Conservation (phyloP, 768 basidiomycete species). For the Panellus pusillus region DNA sequence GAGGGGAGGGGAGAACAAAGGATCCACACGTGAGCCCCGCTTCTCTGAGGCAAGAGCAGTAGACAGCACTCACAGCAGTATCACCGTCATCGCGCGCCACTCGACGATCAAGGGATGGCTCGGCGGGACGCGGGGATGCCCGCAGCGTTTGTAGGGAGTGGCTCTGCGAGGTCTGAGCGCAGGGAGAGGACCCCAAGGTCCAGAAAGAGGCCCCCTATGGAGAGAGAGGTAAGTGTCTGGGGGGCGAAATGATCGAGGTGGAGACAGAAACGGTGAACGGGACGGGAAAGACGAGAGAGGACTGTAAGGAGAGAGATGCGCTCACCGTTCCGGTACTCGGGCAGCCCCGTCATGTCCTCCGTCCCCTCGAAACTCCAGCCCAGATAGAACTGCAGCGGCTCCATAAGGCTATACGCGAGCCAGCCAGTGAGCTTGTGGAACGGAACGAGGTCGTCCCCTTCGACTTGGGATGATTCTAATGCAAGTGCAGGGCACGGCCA, state of each 20-base stretch:
- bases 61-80: constrained; percentile 66
- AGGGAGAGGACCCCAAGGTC: constrained; percentile 81
- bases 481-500: constrained; percentile 77
- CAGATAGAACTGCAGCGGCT: constrained; percentile 75
- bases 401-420: constrained; percentile 87
- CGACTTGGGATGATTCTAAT: background rate
- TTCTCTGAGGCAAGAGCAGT: background rate
- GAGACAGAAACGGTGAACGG: background rate
- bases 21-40: background rate
- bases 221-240: background rate
- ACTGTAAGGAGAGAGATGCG: background rate
- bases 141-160: constrained; percentile 51
- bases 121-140: constrained; percentile 61
- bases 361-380: constrained; percentile 81
- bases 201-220: constrained; percentile 78
- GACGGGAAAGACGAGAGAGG: background rate
- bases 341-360: constrained; percentile 87
- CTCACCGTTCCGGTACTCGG: constrained; percentile 91
- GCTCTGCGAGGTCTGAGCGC: constrained; percentile 51
- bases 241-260: background rate
- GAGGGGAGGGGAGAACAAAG: background rate
- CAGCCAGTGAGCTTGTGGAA: constrained; percentile 97
- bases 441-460: constrained; percentile 74
- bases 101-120: constrained; percentile 92
- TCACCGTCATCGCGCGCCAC: constrained; percentile 95